These are phyloP conservation scores for Rubroboletus pulcherrimus DNA, from an alignment of 768 basidiomycete genomes.

Conservation along the genomic window DNA sequence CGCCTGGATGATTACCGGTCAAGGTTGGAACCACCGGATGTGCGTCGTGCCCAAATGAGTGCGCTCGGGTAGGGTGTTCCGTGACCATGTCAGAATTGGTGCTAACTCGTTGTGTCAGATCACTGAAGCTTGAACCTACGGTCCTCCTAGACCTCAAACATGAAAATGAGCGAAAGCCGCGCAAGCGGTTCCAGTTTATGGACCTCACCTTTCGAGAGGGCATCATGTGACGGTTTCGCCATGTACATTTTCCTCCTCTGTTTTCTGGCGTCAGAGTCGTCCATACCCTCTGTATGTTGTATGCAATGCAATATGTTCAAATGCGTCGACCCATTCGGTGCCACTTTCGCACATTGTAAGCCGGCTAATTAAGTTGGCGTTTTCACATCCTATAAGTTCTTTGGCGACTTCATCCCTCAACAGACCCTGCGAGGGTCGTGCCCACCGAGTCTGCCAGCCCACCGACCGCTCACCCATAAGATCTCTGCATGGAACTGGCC, in stretches of 20 bases:
- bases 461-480: not conserved
- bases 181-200: conserved; percentile 6
- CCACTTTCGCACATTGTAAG: conserved; percentile 27
- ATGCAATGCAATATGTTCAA: conserved; percentile 10
- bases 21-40: conserved; percentile 15
- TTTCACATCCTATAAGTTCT: conserved; percentile 9
- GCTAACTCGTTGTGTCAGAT: conserved; percentile 17
- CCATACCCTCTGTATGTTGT: not conserved
- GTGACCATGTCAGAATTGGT: not conserved
- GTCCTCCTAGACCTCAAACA: conserved; percentile 19
- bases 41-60: conserved; percentile 21
- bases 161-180: not conserved
- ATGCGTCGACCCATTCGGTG: conserved; percentile 1
- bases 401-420: conserved; percentile 13
- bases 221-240: conserved; percentile 17
- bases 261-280: not conserved
- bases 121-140: conserved; percentile 26
- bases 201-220: conserved; percentile 16
- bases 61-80: conserved; percentile 18
- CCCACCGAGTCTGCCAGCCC: not conserved
- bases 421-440: conserved; percentile 9
- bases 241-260: not conserved
- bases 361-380: conserved; percentile 17
- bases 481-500: conserved; percentile 28
- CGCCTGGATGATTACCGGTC: conserved; percentile 24